These are phyloP conservation scores for Aureobasidium sp. DNA, from an alignment of 2,329 filamentous ascomycete species.

Conservation along the genomic window DNA sequence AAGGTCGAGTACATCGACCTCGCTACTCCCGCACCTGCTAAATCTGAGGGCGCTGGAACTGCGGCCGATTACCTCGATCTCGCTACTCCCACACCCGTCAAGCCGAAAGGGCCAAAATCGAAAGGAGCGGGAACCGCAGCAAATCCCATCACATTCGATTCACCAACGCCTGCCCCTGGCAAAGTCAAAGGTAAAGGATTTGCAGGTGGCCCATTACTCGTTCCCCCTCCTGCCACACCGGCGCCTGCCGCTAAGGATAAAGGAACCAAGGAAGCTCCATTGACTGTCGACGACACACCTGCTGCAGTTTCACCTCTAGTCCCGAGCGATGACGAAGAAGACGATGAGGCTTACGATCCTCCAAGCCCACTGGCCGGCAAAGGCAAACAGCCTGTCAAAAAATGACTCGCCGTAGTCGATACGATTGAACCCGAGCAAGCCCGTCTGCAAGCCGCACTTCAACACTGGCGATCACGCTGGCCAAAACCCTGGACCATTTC, in stretches of 20 bases:
- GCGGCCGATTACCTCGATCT: not conserved
- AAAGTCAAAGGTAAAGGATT: too few species aligned
- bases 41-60: not conserved
- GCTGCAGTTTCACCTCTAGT: not conserved
- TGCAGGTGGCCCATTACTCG: not conserved
- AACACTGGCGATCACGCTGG: not conserved
- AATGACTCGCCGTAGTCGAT: not conserved
- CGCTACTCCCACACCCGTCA: not conserved
- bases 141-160: too few species aligned
- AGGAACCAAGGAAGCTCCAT: not conserved
- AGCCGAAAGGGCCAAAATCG: not conserved
- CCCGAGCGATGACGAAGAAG: not conserved
- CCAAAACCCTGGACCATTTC: not conserved
- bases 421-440: not conserved
- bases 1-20: not conserved
- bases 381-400: not conserved
- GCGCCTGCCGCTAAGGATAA: not conserved
- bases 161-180: too few species aligned
- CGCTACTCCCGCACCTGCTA: not conserved
- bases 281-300: not conserved
- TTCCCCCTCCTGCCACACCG: not conserved
- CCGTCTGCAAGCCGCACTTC: not conserved
- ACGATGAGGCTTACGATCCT: not conserved
- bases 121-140: too few species aligned
- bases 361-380: not conserved